Evolutionary conservation across 2,329 filamentous ascomycete species (phyloP).

Genomic region (Aspergillus tubingensis): DNA sequence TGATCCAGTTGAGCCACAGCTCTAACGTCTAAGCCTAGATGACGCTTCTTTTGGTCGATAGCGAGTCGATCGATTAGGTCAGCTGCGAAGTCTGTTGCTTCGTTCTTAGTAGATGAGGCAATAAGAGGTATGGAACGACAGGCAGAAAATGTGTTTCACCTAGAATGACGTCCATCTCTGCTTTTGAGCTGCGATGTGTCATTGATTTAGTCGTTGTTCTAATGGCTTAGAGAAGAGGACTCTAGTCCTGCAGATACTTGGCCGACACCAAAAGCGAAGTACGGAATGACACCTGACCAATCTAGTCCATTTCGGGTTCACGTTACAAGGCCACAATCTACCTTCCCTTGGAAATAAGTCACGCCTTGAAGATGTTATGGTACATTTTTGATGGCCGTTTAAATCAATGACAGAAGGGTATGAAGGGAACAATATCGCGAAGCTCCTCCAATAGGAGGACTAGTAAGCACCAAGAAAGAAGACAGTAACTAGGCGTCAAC

Average conservation of each 20-base stretch:
- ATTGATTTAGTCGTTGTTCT: not conserved
- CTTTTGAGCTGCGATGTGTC: conserved; percentile 1
- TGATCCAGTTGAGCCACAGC: conserved; percentile 15
- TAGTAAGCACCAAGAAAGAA: not conserved
- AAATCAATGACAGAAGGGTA: not conserved
- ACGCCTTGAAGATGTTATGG: conserved; percentile 1
- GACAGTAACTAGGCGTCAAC: not conserved
- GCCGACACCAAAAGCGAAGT: not conserved
- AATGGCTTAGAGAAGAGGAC: not conserved
- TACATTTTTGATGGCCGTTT: not conserved
- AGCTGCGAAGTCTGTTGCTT: conserved; percentile 25
- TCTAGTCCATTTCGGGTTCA: conserved; percentile 9
- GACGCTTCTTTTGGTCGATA: not conserved
- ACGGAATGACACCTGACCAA: conserved; percentile 14
- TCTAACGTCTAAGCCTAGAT: conserved; percentile 5
- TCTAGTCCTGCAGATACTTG: not conserved
- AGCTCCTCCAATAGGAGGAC: not conserved
- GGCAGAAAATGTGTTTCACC: conserved; percentile 7
- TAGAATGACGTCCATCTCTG: conserved; percentile 12
- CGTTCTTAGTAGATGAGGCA: not conserved
- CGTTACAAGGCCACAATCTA: not conserved
- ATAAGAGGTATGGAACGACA: not conserved
- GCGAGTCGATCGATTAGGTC: conserved; percentile 20
- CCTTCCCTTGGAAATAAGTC: not conserved
- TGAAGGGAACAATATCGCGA: not conserved